Base-by-base conservation (phyloP, 176 grass and related monocot genomes). In the Coix lacrymajobi region DNA sequence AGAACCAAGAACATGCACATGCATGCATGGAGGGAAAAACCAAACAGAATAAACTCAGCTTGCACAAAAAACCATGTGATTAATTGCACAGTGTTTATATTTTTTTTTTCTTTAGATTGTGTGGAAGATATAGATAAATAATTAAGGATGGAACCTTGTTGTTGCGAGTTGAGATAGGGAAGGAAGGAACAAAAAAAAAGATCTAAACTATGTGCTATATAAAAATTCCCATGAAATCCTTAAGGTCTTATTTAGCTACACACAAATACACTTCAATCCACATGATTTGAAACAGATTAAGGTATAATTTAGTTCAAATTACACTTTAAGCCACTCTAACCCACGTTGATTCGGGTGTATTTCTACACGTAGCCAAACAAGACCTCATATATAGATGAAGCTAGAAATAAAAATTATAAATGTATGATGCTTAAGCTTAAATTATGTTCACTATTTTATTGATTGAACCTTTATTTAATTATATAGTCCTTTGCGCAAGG, bases 1-100 rank as follows among this genome's bases (percentile, higher is more conserved):
- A 77, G 48, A 67, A 65, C 36, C 54, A 82, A 73, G 41, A 36
- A 67, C 6, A 56, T 62, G 69, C 69, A 80, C 71, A 85, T 84
- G 56, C 71, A 85, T 84, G 43, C 76, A 80, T 80, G 15, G 62
- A 43, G 43, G 40, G 1, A 19, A 30, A 82, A 17, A 81, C 25
- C 16, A 76, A 86, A 22, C 1, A 11, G 8, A 57, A 34, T 11
- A 66, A 58, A 48, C 11, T 29, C 28, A 79, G 2, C 9, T 63
- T 72, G 33, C 58, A 46, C 41, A 65, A 73, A 65, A 73, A 88
- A 26, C 33, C 37, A 81, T 76, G 29, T 61, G 62, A 81, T 58
- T 74, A 84, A 25, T 62, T 68, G 17, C 33, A 37, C 15, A 66
- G 6, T 10, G 40, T n/a, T n/a, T 33, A 4, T 66, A 34, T 34